Base-by-base conservation (phyloP, 2,329 filamentous ascomycete species). In the Colletotrichum tabaci region DNA sequence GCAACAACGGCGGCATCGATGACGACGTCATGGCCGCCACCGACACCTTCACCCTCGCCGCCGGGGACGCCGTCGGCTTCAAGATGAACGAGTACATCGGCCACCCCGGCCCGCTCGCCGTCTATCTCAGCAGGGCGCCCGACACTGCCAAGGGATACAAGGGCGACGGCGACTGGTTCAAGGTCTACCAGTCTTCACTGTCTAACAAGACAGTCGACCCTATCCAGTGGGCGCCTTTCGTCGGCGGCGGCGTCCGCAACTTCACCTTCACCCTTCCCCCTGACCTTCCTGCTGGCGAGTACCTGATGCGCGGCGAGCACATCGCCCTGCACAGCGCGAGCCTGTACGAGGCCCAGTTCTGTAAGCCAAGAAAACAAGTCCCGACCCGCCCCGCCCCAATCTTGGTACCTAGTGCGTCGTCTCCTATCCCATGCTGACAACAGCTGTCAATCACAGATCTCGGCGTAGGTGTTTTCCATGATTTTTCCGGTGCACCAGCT, bases 301-400 rank as follows among this genome's bases (percentile, higher is more conserved):
- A 84, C 74, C 77, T 85, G 13, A 71, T 84, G 26, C 76, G 83
- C 10, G 77, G 83, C 52, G 83, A 85, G 74, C 84, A 85, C 71
- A 83, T 86, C 67, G 84, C 76, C 16, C 80, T 86, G 18, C 84
- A 85, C 77, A 81, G 81, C 73, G 81, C 49, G 49, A 71, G 72
- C 62, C 65, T 62, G 53, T 63, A 62, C 66, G 58, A 67, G 44
- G 75, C 75, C 38, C 72, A 85, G 74, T 82, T 84, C 75, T 85
- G 85, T 75, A 81, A 26, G 23, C 23, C 23, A 26, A 26, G 21
- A 23, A 23, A 23, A 23, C 21, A 23, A 23, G 21, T 23, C 21
- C 21, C 21, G 21, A 23, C 21, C 21, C 21, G 21, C 21, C 21
- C 21, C 21, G 21, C 21, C 21, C 21, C 21, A 23, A 23, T 23